phyloP scores from a whole-genome alignment of 169 alveolate genomes.

The Pseudocohnilembus persalinus region DNA sequence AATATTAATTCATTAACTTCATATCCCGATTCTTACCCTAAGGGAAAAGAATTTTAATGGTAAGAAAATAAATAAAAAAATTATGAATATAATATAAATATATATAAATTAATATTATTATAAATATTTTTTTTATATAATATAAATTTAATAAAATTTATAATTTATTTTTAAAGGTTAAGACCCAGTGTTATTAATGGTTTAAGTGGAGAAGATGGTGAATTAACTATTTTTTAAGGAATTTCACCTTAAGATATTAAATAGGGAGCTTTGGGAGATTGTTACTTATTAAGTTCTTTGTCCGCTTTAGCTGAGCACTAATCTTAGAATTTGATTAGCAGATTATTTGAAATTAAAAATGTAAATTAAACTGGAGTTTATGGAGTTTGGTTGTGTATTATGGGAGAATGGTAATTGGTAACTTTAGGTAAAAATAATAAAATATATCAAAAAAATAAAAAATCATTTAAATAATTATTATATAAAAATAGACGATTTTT shows the following conservation, averaged over 20 bases:
- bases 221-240: conserved; percentile 59
- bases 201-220: conserved; percentile 48
- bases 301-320: conserved; percentile 75
- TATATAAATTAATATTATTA: too few species aligned
- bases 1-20: not conserved
- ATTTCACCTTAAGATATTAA: conserved; percentile 81
- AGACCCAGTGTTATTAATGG: conserved; percentile 66
- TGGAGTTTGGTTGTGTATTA: conserved; percentile 73
- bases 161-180: too few species aligned
- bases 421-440: not conserved
- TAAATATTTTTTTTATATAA: too few species aligned
- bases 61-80: conserved; percentile 67
- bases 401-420: conserved; percentile 77
- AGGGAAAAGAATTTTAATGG: conserved; percentile 27
- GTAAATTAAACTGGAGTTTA: conserved; percentile 67
- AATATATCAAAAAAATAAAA: too few species aligned
- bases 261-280: conserved; percentile 70
- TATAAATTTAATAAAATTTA: too few species aligned
- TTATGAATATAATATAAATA: too few species aligned
- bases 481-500: conserved; percentile 80
- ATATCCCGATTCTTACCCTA: conserved; percentile 17
- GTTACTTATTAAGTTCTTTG: conserved; percentile 83
- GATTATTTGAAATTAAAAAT: conserved; percentile 78
- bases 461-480: not conserved
- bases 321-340: conserved; percentile 54